Evolutionary conservation across 2,329 filamentous ascomycete species (phyloP).

Genomic region (Aschersonia sp.): DNA sequence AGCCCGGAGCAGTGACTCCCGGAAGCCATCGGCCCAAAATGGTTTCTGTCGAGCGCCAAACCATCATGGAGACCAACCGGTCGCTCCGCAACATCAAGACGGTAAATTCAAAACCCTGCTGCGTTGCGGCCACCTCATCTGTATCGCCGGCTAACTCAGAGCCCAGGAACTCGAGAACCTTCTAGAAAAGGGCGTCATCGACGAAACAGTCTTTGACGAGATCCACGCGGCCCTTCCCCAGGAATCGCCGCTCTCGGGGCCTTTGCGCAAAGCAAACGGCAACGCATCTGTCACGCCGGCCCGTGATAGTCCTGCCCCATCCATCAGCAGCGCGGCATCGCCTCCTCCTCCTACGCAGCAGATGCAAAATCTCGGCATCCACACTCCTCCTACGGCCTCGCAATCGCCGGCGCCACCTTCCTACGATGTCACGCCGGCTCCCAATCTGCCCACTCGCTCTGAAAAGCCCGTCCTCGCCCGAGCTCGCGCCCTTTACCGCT

Average conservation of each 20-base stretch:
- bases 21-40: conserved; percentile 15
- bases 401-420: conserved; percentile 26
- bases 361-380: conserved; percentile 26
- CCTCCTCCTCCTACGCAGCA: conserved; percentile 19
- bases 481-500: conserved; percentile 73
- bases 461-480: conserved; percentile 50
- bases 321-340: conserved; percentile 10
- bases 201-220: conserved; percentile 57
- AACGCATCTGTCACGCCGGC: conserved; percentile 11
- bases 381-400: conserved; percentile 5
- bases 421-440: conserved; percentile 33
- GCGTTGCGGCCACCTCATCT: not conserved
- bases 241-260: conserved; percentile 45
- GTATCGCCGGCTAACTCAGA: not conserved
- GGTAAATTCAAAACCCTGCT: conserved; percentile 24
- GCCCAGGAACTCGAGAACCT: conserved; percentile 79
- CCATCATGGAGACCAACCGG: conserved; percentile 60
- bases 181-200: conserved; percentile 68
- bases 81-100: conserved; percentile 80
- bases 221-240: conserved; percentile 63
- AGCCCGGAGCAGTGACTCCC: too few species aligned
- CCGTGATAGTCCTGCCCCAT: conserved; percentile 15
- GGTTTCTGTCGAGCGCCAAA: conserved; percentile 38
- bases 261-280: conserved; percentile 26
- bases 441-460: conserved; percentile 24